Evolutionary conservation across 306 rosid genomes (phyloP).

Genomic region (Cucurbita moschata): DNA sequence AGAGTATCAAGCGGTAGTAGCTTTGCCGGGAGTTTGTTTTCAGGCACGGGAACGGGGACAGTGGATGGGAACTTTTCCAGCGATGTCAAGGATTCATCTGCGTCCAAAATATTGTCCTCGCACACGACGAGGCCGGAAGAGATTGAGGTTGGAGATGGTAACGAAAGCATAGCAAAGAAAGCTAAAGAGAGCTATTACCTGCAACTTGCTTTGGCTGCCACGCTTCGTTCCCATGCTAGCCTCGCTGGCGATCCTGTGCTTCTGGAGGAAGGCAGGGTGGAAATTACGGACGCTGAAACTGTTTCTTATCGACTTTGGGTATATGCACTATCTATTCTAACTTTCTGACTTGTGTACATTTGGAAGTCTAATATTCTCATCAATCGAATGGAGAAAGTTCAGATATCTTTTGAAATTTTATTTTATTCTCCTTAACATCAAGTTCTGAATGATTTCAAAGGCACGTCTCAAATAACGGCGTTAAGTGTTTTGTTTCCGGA

Average conservation of each 20-base stretch:
- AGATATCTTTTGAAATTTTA: not conserved
- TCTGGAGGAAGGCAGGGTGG: slow-evolving; percentile 24
- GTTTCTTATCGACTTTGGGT: slow-evolving; percentile 97
- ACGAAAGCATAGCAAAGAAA: slow-evolving; percentile 24
- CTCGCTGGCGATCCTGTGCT: slow-evolving; percentile 49
- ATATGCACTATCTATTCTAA: slow-evolving; percentile 3
- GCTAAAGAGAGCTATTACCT: slow-evolving; percentile 42
- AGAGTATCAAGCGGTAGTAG: slow-evolving; percentile 69
- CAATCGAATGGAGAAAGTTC: not conserved
- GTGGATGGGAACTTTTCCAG: slow-evolving; percentile 50
- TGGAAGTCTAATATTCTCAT: not conserved
- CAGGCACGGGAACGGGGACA: slow-evolving; percentile 55
- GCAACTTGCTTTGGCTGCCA: slow-evolving; percentile 50
- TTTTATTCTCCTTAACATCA: not conserved
- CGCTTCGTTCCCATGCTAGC: slow-evolving; percentile 44
- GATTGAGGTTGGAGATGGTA: slow-evolving; percentile 10
- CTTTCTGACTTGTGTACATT: not conserved
- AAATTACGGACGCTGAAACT: slow-evolving; percentile 46
- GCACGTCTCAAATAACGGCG: not conserved
- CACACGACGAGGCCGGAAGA: slow-evolving; percentile 13
- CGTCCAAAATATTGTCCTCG: slow-evolving; percentile 18
- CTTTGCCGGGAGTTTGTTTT: slow-evolving; percentile 78
- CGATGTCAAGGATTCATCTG: slow-evolving; percentile 33
- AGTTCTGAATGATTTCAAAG: not conserved
- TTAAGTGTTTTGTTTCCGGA: not conserved